These are phyloP conservation scores for Fusarium coicis DNA, from an alignment of 2,329 filamentous ascomycete species.

Conservation along the genomic window DNA sequence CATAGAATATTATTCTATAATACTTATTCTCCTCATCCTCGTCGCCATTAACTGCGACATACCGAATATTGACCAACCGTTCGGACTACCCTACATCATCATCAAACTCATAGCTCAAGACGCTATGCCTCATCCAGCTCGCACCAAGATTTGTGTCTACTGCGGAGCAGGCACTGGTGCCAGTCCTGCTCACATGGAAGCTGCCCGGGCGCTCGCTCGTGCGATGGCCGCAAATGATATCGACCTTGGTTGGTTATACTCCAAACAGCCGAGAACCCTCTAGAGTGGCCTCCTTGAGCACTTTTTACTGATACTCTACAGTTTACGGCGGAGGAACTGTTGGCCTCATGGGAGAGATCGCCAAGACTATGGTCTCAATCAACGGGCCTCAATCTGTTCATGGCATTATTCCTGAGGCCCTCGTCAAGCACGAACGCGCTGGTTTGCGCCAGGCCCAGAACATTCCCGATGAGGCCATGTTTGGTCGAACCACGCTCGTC, in stretches of 20 bases:
- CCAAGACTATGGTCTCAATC: constrained; percentile 84
- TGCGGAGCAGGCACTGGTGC: constrained; percentile 84
- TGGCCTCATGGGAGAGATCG: constrained; percentile 94
- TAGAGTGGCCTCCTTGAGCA: background rate
- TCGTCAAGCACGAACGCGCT: constrained; percentile 82
- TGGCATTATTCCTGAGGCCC: constrained; percentile 89
- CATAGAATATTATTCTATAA: fast-evolving
- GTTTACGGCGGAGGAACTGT: constrained; percentile 96
- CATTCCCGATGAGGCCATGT: constrained; percentile 72
- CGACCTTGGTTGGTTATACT: constrained; percentile 63
- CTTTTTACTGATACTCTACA: constrained; percentile 40
- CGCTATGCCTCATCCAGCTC: constrained; percentile 42
- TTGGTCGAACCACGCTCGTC: constrained; percentile 88
- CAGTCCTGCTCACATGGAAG: constrained; percentile 78
- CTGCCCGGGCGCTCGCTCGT: constrained; percentile 78
- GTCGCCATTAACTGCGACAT: background rate
- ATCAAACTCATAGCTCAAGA: constrained; percentile 29
- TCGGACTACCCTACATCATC: background rate
- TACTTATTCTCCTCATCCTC: no score
- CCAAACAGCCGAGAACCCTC: no score
- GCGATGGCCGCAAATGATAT: constrained; percentile 81
- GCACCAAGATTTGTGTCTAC: constrained; percentile 88
- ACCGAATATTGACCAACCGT: fast-evolving
- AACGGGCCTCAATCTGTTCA: constrained; percentile 85
- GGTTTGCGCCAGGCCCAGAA: constrained; percentile 62